Percentiles rank a stretch among this genome's conserved stretches.
These are phyloP conservation scores for Fusarium siculi DNA, from an alignment of 2,329 filamentous ascomycete genomes.

Conservation along the genomic window DNA sequence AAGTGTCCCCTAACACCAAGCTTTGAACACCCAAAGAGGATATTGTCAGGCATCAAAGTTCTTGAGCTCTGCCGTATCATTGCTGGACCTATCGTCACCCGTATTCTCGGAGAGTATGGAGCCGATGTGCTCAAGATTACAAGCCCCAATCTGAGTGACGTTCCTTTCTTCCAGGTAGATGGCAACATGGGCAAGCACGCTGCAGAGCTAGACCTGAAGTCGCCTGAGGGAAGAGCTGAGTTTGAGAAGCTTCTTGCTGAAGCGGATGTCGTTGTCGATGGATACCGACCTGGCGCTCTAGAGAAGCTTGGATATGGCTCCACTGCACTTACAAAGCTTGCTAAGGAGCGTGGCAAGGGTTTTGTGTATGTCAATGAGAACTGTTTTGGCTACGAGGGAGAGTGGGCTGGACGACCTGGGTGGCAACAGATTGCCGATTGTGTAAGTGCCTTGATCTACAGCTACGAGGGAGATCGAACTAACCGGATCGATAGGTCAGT, in stretches of 20 bases:
- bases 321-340: constrained; percentile 62
- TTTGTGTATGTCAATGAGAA: constrained; percentile 77
- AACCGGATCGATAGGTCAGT: constrained; percentile 53
- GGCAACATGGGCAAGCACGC: constrained; percentile 78
- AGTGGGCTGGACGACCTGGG: constrained; percentile 72
- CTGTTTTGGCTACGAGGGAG: constrained; percentile 71
- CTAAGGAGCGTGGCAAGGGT: constrained; percentile 66
- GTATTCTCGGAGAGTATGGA: constrained; percentile 79
- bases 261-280: constrained; percentile 73
- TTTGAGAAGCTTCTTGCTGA: constrained; percentile 71
- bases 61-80: constrained; percentile 81
- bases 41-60: constrained; percentile 73
- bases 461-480: not conserved
- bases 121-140: constrained; percentile 80
- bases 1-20: constrained; percentile 52
- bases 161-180: constrained; percentile 78
- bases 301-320: constrained; percentile 72
- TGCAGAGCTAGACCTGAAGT: constrained; percentile 70
- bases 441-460: constrained; percentile 45
- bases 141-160: constrained; percentile 72
- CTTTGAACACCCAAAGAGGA: constrained; percentile 39
- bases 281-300: constrained; percentile 74
- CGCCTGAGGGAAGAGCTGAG: constrained; percentile 58
- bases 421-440: constrained; percentile 80
- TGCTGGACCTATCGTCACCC: constrained; percentile 77